These are phyloP conservation scores for Colletotrichum higginsianum DNA, from an alignment of 2,329 filamentous ascomycete species.

Conservation along the genomic window DNA sequence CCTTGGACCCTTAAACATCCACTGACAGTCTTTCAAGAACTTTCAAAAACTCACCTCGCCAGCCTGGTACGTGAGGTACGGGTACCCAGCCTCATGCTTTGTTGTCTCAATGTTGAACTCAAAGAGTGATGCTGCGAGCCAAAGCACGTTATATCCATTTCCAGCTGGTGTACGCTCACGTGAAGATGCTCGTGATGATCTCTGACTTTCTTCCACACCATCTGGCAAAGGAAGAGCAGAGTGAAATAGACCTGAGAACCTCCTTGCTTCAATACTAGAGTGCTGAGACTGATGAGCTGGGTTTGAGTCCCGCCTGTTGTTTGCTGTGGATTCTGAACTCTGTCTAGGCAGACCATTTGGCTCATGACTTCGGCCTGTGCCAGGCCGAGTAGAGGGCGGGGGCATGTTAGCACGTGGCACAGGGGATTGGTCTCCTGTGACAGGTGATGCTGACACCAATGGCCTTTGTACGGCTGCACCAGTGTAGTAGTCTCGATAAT, in stretches of 20 bases:
- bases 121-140: constrained; percentile 93
- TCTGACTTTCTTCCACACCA: constrained; percentile 66
- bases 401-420: constrained; percentile 57
- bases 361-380: constrained; percentile 73
- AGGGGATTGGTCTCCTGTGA: constrained; percentile 67
- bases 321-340: constrained; percentile 65
- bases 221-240: constrained; percentile 89
- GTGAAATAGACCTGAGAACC: constrained; percentile 85
- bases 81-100: constrained; percentile 93
- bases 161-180: constrained; percentile 68
- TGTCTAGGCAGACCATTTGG: constrained; percentile 65
- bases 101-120: constrained; percentile 97
- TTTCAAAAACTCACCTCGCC: constrained; percentile 78
- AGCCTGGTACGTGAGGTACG: constrained; percentile 94
- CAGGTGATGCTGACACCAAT: constrained; percentile 60
- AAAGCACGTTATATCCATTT: constrained; percentile 81
- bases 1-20: constrained; percentile 7
- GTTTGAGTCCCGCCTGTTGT: constrained; percentile 67
- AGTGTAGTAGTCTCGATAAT: constrained; percentile 69
- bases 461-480: constrained; percentile 56
- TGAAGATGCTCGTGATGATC: constrained; percentile 72
- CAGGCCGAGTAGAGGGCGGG: constrained; percentile 63
- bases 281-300: constrained; percentile 68
- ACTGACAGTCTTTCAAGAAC: constrained; percentile 46
- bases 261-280: constrained; percentile 61